A percentile compares a stretch with the other conserved stretches of the same genome.
These are phyloP conservation scores for Oryza nivara DNA, from an alignment of 176 grass and related monocot species.

Conservation along the genomic window DNA sequence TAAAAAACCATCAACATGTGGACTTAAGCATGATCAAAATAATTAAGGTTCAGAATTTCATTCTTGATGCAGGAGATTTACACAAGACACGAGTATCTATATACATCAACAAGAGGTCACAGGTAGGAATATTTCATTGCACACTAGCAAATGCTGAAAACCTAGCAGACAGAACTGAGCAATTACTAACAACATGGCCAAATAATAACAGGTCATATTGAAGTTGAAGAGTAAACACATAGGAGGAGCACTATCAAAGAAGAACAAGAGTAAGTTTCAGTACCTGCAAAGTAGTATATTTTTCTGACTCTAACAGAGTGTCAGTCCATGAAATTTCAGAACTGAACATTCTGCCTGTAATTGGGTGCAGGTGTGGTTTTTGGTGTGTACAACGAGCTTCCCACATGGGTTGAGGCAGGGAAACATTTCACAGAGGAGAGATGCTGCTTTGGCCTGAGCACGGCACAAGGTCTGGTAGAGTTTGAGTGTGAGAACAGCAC, in stretches of 20 bases:
- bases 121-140: constrained; percentile 50
- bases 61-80: constrained; percentile 66
- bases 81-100: constrained; percentile 69
- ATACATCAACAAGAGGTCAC: constrained; percentile 88
- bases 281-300: not conserved
- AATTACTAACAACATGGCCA: constrained; percentile 19
- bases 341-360: not conserved
- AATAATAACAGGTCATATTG: constrained; percentile 71
- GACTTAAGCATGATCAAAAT: not conserved
- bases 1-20: not conserved
- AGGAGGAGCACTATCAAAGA: constrained; percentile 89
- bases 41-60: constrained; percentile 27
- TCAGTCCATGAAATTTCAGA: not conserved
- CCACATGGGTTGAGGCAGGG: constrained; percentile 66
- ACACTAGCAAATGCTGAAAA: not conserved
- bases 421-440: constrained; percentile 54
- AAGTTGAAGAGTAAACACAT: constrained; percentile 97
- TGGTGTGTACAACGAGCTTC: constrained; percentile 78
- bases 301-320: not conserved
- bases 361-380: constrained; percentile 71
- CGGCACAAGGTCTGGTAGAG: constrained; percentile 77
- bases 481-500: constrained; percentile 71
- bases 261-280: constrained; percentile 78
- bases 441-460: constrained; percentile 77
- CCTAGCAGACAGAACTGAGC: not conserved